Evolutionary conservation across 257 asterid species (phyloP).

Genomic region (Rhazya stricta): DNA sequence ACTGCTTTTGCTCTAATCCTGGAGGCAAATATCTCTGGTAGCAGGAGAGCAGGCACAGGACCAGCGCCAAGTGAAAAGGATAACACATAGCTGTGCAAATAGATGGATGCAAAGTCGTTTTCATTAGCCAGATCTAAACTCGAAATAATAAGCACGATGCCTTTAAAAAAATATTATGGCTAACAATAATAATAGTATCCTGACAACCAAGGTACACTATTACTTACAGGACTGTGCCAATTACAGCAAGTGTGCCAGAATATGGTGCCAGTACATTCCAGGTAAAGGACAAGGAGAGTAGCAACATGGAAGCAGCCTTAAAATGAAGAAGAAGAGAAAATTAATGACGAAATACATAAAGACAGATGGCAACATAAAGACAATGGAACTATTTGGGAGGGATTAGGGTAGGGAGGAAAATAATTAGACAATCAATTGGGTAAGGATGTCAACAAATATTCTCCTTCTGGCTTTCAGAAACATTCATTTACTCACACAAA

Average conservation of each 20-base stretch:
- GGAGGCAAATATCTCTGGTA: conserved; percentile 81
- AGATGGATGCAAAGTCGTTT: neutral
- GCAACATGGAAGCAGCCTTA: conserved; percentile 89
- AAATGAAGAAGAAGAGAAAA: neutral
- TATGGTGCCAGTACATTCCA: conserved; percentile 82
- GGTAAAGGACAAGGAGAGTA: conserved; percentile 69
- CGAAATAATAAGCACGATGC: neutral
- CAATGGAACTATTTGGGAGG: no score
- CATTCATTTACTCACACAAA: neutral
- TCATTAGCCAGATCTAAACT: neutral
- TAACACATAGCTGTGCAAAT: conserved; percentile 57
- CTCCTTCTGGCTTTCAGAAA: neutral
- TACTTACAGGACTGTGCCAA: conserved; percentile 86
- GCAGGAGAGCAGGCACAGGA: conserved; percentile 97
- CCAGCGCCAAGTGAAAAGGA: conserved; percentile 99
- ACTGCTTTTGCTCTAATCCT: conserved; percentile 95
- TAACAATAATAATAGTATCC: neutral
- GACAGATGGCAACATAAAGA: neutral
- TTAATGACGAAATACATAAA: neutral
- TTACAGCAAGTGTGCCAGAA: conserved; percentile 74
- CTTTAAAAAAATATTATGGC: neutral
- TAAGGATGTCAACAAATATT: neutral
- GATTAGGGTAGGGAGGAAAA: neutral
- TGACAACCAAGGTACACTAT: conserved; percentile 12
- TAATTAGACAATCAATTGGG: neutral